Evolutionary conservation across 768 basidiomycete species (phyloP), one percentile per base, ranked within the genome.

Genomic region (Leccinum uliginosum): DNA sequence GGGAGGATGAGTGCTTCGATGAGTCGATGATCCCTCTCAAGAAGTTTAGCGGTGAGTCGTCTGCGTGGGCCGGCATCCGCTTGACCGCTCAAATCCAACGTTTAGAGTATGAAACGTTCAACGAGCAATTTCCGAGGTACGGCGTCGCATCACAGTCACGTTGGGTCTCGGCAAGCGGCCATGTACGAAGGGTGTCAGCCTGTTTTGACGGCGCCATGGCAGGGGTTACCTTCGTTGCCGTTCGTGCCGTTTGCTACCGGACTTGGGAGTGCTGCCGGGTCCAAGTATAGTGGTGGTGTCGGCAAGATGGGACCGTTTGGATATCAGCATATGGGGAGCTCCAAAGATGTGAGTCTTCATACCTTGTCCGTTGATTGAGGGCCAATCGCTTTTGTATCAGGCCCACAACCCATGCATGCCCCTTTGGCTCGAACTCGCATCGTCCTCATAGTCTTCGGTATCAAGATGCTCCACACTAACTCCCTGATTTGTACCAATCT

Each of bases 21-120:
- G 96, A 98, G 59, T 93, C 89, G 6, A 95, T 98, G 91, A 98
- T 99, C 63, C 97, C 96, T 0, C 83, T 98, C 69, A 94, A 94
- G 80, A 93, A 93, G 69, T 99, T 98, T 74, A 93, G 90, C 67
- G 93, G 93, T 93, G 74, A 35, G 89, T 79, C 0, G 4, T 40
- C 14, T 38, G 29, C n/a, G 23, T 35, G 19, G 48, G 26, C 6
- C 40, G 4, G 45, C 10, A 15, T 38, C n/a, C 14, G 12, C 9
- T 14, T 35, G 17, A 8, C 17, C 32, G 52, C 64, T 71, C 34
- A 61, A 51, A n/a, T 50, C 49, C 17, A n/a, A 27, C 43, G 15
- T 30, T 4, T 30, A 93, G 93, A 96, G 74, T 97, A 96, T 70
- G 93, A 98, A 72, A 84, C 89, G 4, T 64, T 88, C 86, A 38